phyloP scores from a whole-genome alignment of 768 basidiomycete genomes.

The Boletellus emodensis region DNA sequence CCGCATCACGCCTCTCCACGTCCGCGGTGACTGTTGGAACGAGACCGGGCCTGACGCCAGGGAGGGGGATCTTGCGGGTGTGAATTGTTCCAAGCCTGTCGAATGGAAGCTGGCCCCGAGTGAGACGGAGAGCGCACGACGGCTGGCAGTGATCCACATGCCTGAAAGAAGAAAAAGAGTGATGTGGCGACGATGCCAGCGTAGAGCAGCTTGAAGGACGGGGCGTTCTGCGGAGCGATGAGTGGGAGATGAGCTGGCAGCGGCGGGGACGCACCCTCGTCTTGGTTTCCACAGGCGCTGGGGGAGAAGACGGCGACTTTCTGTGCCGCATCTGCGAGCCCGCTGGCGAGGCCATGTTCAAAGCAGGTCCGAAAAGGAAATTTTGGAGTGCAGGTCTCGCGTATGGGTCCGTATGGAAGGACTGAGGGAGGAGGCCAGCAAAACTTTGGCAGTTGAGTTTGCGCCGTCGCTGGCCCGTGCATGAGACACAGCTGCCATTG shows the following conservation, averaged over 20 bases:
- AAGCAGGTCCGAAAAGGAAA: constrained; percentile 13
- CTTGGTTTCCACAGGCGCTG: background rate
- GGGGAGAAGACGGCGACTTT: constrained; percentile 4
- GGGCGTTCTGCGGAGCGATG: background rate
- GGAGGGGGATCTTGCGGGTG: constrained; percentile 4
- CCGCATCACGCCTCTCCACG: constrained; percentile 56
- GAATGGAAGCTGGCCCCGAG: constrained; percentile 15
- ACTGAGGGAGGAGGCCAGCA: no score
- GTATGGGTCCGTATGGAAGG: no score
- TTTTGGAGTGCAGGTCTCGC: background rate
- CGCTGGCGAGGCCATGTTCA: constrained; percentile 4
- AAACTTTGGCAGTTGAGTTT: background rate
- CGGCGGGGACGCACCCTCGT: constrained; percentile 3
- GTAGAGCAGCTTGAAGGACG: constrained; percentile 8
- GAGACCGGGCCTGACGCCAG: constrained; percentile 18
- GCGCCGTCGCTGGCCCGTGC: background rate
- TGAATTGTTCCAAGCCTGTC: constrained; percentile 3
- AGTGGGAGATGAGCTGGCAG: background rate
- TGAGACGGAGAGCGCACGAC: constrained; percentile 1
- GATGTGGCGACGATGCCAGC: constrained; percentile 5
- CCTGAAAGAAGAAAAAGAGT: constrained; percentile 19
- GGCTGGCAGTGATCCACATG: background rate
- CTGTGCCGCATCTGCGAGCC: constrained; percentile 23
- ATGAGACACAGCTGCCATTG: background rate
- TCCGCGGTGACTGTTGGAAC: constrained; percentile 47